phyloP scores from a whole-genome alignment of 495 filamentous ascomycete species.

The Tuber umbilicatum region DNA sequence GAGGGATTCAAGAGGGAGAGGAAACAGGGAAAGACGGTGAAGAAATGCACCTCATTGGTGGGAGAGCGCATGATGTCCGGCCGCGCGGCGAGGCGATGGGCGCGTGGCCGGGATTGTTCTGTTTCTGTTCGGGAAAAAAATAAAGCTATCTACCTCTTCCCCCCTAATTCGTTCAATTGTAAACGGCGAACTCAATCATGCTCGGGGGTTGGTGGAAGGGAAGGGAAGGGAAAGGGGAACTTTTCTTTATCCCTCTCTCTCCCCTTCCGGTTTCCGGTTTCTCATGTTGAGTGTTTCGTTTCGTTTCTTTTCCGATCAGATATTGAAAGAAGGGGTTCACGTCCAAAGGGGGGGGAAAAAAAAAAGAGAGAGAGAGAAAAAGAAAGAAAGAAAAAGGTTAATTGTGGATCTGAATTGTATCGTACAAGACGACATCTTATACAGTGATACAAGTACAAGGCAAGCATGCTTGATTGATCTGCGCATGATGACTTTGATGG shows the following conservation, averaged over 20 bases:
- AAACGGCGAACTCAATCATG: not conserved
- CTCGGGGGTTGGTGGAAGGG: not conserved
- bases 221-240: not conserved
- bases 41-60: not conserved
- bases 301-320: not conserved
- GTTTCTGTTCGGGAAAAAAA: not conserved
- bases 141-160: not conserved
- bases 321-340: not conserved
- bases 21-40: not conserved
- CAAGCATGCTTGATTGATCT: conserved; percentile 6
- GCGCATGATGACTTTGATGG: not conserved
- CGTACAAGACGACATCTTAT: not conserved
- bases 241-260: not conserved
- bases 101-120: conserved; percentile 2
- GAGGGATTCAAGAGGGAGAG: too few species aligned
- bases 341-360: not conserved
- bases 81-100: not conserved
- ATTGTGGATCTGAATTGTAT: not conserved
- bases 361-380: too few species aligned
- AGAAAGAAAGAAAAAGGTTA: not conserved
- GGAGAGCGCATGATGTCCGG: conserved; percentile 1
- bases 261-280: not conserved
- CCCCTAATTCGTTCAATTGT: not conserved
- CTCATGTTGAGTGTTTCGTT: not conserved
- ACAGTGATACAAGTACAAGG: conserved; percentile 3